Percentiles rank a stretch among this genome's conserved stretches.
phyloP scores from a whole-genome alignment of 345 rosid species.

The Populus deltoides region DNA sequence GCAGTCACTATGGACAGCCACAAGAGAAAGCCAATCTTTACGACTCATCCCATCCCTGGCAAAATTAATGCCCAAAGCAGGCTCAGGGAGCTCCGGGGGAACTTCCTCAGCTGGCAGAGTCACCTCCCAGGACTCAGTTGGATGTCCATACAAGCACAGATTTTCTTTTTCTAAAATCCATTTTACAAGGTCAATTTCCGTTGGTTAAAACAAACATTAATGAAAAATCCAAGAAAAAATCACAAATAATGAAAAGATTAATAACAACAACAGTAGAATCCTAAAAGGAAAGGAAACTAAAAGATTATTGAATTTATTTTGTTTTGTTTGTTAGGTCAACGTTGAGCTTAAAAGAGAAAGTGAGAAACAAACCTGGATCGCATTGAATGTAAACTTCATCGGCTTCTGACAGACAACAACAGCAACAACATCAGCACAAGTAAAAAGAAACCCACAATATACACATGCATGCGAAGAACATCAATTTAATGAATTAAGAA shows the following conservation, averaged over 20 bases:
- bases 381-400: slow-evolving; percentile 84
- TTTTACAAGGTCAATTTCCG: background rate
- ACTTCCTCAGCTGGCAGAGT: slow-evolving; percentile 28
- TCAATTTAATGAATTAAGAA: background rate
- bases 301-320: too few species aligned
- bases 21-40: slow-evolving; percentile 30
- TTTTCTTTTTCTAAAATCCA: slow-evolving; percentile 23
- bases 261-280: background rate
- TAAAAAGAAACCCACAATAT: background rate
- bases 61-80: slow-evolving; percentile 27
- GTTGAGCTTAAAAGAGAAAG: background rate
- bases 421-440: background rate
- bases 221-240: background rate
- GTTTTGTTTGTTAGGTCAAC: background rate
- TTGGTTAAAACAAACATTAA: background rate
- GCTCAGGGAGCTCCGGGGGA: slow-evolving; percentile 29
- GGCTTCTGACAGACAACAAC: slow-evolving; percentile 54
- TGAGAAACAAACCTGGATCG: slow-evolving; percentile 76
- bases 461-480: slow-evolving; percentile 3
- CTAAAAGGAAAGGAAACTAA: background rate
- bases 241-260: background rate
- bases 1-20: slow-evolving; percentile 29
- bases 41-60: slow-evolving; percentile 33
- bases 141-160: slow-evolving; percentile 28
- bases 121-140: slow-evolving; percentile 26